phyloP scores from a whole-genome alignment of 345 rosid genomes.

The Geranium rotundifolium region DNA sequence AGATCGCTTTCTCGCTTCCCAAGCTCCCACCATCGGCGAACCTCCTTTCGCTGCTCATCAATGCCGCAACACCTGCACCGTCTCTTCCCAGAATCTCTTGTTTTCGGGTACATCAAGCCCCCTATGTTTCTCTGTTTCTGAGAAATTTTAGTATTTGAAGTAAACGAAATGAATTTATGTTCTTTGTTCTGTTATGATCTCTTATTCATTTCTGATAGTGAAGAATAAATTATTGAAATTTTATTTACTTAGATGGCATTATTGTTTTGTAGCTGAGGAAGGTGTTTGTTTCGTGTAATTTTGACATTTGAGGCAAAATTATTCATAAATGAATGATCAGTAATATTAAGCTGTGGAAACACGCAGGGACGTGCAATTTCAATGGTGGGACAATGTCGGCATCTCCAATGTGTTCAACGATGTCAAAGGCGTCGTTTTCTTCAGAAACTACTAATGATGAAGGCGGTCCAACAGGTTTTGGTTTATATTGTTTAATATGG shows the following conservation, averaged over 20 bases:
- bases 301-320: not conserved
- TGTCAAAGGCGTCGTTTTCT: slow-evolving; percentile 22
- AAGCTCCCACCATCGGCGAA: slow-evolving; percentile 12
- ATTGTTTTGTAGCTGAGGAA: not conserved
- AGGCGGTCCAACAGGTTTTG: slow-evolving; percentile 40
- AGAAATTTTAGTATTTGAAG: not conserved
- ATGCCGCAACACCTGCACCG: slow-evolving; percentile 9
- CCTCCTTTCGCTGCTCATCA: slow-evolving; percentile 14
- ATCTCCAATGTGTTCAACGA: slow-evolving; percentile 10
- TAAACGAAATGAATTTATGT: not conserved
- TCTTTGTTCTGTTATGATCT: not conserved
- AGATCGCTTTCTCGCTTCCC: slow-evolving; percentile 16
- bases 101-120: slow-evolving; percentile 21
- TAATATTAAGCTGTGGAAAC: not conserved
- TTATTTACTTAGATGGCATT: not conserved
- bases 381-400: slow-evolving; percentile 9
- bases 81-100: slow-evolving; percentile 8
- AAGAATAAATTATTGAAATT: too few relatives aligned
- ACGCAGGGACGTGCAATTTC: slow-evolving; percentile 14
- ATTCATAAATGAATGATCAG: not conserved
- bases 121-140: not conserved
- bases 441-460: slow-evolving; percentile 16
- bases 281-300: not conserved
- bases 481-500: not conserved
- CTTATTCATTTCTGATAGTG: not conserved